These are phyloP conservation scores for Lactarius pseudohatsudake DNA, from an alignment of 768 basidiomycete genomes.

Conservation along the genomic window DNA sequence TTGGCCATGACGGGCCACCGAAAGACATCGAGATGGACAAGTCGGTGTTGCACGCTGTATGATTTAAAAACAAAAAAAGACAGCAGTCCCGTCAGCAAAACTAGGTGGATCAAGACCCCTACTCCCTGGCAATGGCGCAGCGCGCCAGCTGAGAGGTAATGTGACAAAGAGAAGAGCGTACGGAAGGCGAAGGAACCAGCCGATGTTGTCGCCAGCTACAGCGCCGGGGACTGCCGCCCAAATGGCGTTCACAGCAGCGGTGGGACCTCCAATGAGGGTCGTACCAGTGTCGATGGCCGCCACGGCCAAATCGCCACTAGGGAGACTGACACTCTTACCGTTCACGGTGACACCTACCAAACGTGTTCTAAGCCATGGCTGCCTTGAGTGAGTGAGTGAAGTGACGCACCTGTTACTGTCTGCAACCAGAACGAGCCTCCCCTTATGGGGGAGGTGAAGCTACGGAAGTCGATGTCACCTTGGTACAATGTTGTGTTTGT, in stretches of 20 bases:
- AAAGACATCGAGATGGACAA: constrained; percentile 67
- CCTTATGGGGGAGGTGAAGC: constrained; percentile 43
- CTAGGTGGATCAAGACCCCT: not conserved
- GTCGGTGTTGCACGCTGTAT: constrained; percentile 62
- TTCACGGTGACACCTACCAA: constrained; percentile 58
- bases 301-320: constrained; percentile 45
- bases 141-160: not conserved
- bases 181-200: constrained; percentile 85
- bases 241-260: constrained; percentile 54
- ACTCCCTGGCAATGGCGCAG: not conserved
- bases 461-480: constrained; percentile 67
- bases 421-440: constrained; percentile 61
- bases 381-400: not conserved
- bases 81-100: not conserved
- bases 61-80: not conserved
- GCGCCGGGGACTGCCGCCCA: constrained; percentile 67
- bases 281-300: constrained; percentile 96
- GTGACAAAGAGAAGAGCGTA: constrained; percentile 39
- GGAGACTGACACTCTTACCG: constrained; percentile 46
- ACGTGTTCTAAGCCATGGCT: not conserved
- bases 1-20: constrained; percentile 76
- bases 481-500: constrained; percentile 55
- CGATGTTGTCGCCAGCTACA: constrained; percentile 39
- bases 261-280: constrained; percentile 87
- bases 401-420: constrained; percentile 47